Percentiles rank a stretch among this genome's conserved stretches.
phyloP scores from a whole-genome alignment of 2,329 filamentous ascomycete genomes.

The Cytospora mali region DNA sequence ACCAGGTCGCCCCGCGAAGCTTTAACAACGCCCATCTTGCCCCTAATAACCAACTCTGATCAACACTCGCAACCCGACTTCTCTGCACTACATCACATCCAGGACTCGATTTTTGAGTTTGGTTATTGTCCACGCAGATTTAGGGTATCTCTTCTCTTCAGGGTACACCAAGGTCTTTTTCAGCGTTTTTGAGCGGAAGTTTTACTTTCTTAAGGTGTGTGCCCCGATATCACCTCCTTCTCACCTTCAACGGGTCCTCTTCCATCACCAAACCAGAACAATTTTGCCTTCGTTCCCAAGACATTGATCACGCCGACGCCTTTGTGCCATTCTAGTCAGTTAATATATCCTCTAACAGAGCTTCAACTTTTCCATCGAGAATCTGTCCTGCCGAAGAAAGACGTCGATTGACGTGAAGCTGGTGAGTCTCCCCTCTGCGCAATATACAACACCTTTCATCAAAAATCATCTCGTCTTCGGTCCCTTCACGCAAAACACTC shows the following conservation, averaged over 20 bases:
- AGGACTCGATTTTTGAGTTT: constrained; percentile 18
- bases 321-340: background rate
- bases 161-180: constrained; percentile 15
- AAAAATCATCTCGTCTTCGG: background rate
- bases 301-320: background rate
- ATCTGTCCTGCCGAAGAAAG: background rate
- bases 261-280: background rate
- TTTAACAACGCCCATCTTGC: background rate
- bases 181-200: constrained; percentile 26
- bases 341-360: background rate
- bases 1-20: background rate
- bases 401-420: background rate
- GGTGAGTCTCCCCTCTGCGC: background rate
- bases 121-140: constrained; percentile 25
- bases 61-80: background rate
- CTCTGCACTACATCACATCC: background rate
- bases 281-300: background rate
- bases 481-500: background rate
- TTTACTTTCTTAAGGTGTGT: constrained; percentile 24
- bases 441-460: background rate
- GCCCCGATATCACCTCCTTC: background rate
- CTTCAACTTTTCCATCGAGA: background rate
- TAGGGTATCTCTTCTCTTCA: constrained; percentile 27
- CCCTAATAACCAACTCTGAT: background rate
- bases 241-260: background rate